Base-by-base conservation (phyloP, 2,329 filamentous ascomycete genomes). In the Ascochyta rabiei region DNA sequence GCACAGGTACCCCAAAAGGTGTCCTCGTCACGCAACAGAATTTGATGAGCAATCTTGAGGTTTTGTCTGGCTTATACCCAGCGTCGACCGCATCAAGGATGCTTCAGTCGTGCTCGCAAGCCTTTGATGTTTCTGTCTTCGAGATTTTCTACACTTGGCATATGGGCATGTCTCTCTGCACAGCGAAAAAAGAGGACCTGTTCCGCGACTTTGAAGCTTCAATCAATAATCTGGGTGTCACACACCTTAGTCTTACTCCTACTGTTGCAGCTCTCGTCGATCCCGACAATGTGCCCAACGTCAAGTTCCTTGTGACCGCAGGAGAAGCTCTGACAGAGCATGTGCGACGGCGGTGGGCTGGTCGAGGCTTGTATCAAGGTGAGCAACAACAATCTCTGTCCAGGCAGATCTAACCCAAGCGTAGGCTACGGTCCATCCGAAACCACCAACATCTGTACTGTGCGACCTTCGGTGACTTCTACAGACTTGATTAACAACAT, bases 91-190 rank as follows among this genome's bases (percentile, higher is more conserved):
- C 71, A 1, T 83, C 86, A 0, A 83, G 86, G n/a, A 78, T 96
- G 28, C 78, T 96, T 0, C 92, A 96, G 73, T 86, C 89, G 2
- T 96, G 89, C 67, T 93, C 90, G 0, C 89, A 92, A 67, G 89
- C 88, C 0, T 96, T 96, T 68, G 90, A 96, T 67, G 83, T 96
- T 2, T 96, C 91, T 0, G 89, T 96, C 0, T 96, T 96, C 69
- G 92, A 96, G 67, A 93, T 96, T 13, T 93, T 96, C 71, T 96
- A 91, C 64, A 81, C 91, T 0, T 96, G 91, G 89, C 83, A 84
- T 41, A 81, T 82, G 30, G 91, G 91, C 4, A 90, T 93, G 79
- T 89, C 88, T 56, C 79, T 96, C 12, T 96, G 90, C 68, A 85
- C 89, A 2, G 88, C 86, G 0, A 83, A 80, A 0, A 92, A 93